Base-by-base conservation (phyloP, 2,329 filamentous ascomycete genomes). In the Aspergillus fijiensis region DNA sequence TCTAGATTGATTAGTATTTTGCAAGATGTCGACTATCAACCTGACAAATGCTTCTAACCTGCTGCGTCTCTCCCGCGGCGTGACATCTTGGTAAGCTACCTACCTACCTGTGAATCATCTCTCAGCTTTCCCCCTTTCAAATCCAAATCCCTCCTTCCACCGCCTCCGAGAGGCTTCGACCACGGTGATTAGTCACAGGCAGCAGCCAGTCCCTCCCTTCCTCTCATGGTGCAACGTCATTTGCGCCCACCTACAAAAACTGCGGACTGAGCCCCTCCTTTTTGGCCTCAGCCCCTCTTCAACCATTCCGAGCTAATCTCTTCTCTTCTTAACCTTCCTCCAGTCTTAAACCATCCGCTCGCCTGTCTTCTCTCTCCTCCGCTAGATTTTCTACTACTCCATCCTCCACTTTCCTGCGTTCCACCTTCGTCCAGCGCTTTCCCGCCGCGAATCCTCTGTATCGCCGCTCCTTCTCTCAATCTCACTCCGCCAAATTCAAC, bases 401-500 rank as follows among this genome's bases (percentile, higher is more conserved):
- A 21, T 59, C 59, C 50, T 61, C 57, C 33, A 61, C 62, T 25
- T 33, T 59, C 56, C 49, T 60, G 31, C 61, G 52, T 31, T 57
- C 51, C 19, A 60, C 52, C 21, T 23, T 53, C 33, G 52, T 60
- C 39, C 60, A 52, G 29, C 57, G 49, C 50, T 27, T 45, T 29
- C 50, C 55, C 49, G 47, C 53, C 49, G 52, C 57, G 51, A 51
- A 45, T 29, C 55, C 6, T 16, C 6, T 58, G 60, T 56, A 47
- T 51, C 56, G 57, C 63, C 69, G 71, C 51, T 49, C 68, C 49
- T 76, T 76, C 61, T 69, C 71, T 48, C 66, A 65, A 33, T 65
- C 71, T 49, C 63, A 63, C 48, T 49, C 67, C 29, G 78, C 77
- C 60, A 74, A 75, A 64, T 78, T 75, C 39, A 74, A 74, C 72